A percentile compares a stretch with the other conserved stretches of the same genome.
phyloP scores from a whole-genome alignment of 768 basidiomycete genomes.

The Mycena filopes region DNA sequence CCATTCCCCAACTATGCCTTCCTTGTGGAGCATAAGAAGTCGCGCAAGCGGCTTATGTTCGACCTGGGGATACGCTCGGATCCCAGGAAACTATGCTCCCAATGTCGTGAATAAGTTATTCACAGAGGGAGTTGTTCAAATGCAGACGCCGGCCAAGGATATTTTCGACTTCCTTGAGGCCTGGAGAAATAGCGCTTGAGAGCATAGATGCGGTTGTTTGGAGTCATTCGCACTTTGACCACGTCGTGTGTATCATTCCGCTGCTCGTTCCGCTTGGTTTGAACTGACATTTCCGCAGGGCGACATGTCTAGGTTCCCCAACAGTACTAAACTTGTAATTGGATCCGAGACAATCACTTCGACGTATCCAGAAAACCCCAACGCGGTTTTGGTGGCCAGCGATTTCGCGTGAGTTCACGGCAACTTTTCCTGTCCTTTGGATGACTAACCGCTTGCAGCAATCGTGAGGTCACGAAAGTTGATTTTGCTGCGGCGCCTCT shows the following conservation, averaged over 20 bases:
- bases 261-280: background rate
- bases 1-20: conserved; percentile 17
- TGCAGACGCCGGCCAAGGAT: conserved; percentile 1
- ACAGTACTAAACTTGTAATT: conserved; percentile 25
- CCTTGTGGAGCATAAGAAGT: conserved; percentile 18
- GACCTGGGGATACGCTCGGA: conserved; percentile 30
- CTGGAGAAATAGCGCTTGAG: conserved; percentile 18
- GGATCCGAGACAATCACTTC: conserved; percentile 17
- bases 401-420: conserved; percentile 26
- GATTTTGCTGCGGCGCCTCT: conserved; percentile 17
- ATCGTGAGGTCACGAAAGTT: conserved; percentile 21
- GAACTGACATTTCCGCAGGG: background rate
- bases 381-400: conserved; percentile 15
- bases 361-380: conserved; percentile 23
- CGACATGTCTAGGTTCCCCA: conserved; percentile 34
- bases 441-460: background rate
- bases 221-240: conserved; percentile 28
- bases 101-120: conserved; percentile 1
- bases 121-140: background rate
- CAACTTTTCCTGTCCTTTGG: background rate
- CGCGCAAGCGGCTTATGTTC: conserved; percentile 23
- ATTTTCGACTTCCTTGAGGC: conserved; percentile 22
- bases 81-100: conserved; percentile 13
- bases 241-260: background rate
- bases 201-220: conserved; percentile 27